These are phyloP conservation scores for Gymnopilus dilepis DNA, from an alignment of 768 basidiomycete species.

Conservation along the genomic window DNA sequence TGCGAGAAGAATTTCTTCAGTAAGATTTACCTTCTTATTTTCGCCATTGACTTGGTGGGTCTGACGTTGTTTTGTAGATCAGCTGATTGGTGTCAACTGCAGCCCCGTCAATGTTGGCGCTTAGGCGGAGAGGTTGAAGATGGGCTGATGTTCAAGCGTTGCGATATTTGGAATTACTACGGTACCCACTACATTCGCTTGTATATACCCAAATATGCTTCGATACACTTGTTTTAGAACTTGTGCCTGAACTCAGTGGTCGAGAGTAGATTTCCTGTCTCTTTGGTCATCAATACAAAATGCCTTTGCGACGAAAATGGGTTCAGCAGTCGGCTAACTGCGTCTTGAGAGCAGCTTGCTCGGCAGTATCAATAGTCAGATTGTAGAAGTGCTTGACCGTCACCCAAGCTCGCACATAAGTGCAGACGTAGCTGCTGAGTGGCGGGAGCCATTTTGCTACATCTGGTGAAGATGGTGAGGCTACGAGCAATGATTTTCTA, in stretches of 20 bases:
- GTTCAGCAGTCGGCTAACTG: conserved; percentile 42
- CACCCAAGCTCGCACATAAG: conserved; percentile 57
- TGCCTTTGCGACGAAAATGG: no score
- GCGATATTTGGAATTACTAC: conserved; percentile 7
- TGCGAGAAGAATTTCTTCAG: conserved; percentile 19
- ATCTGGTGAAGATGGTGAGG: conserved; percentile 30
- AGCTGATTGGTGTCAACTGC: conserved; percentile 19
- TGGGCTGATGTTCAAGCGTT: no score
- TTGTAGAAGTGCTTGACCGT: conserved; percentile 52
- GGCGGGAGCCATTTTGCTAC: conserved; percentile 51
- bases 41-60: neutral
- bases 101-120: conserved; percentile 15
- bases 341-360: conserved; percentile 48
- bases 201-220: neutral
- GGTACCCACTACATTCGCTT: neutral
- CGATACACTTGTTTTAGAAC: no score
- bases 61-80: conserved; percentile 7
- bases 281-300: no score
- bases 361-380: conserved; percentile 51
- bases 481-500: neutral
- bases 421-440: conserved; percentile 49
- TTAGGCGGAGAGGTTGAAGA: conserved; percentile 1
- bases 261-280: no score
- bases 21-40: neutral
- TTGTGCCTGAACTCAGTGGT: no score